phyloP scores from a whole-genome alignment of 1,139 yeast species.

The Candida albicans region DNA sequence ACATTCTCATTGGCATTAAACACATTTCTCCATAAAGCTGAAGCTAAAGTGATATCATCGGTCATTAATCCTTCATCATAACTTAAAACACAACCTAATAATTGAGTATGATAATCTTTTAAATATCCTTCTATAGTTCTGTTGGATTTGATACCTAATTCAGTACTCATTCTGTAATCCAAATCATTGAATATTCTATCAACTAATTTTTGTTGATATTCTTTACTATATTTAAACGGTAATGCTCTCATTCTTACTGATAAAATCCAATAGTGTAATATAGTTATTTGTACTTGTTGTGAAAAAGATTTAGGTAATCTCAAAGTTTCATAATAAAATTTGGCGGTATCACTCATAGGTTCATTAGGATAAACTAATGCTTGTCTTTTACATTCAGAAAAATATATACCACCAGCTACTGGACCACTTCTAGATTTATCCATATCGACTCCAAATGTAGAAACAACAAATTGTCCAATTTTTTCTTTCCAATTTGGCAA shows the following conservation, averaged over 20 bases:
- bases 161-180: constrained; percentile 81
- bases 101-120: constrained; percentile 87
- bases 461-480: constrained; percentile 71
- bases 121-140: constrained; percentile 82
- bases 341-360: constrained; percentile 62
- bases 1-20: constrained; percentile 83
- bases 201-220: constrained; percentile 88
- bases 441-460: constrained; percentile 77
- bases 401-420: constrained; percentile 85
- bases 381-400: constrained; percentile 83
- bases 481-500: constrained; percentile 70
- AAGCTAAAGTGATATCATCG: constrained; percentile 81
- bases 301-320: constrained; percentile 83
- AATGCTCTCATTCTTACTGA: constrained; percentile 94
- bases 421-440: constrained; percentile 92
- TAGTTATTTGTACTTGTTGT: constrained; percentile 93
- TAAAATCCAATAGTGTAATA: constrained; percentile 89
- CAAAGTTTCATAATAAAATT: constrained; percentile 75
- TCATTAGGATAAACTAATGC: constrained; percentile 75
- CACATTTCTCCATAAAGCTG: constrained; percentile 88
- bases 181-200: constrained; percentile 89
- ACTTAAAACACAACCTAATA: constrained; percentile 85
- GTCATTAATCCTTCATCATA: constrained; percentile 90
- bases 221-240: constrained; percentile 86
- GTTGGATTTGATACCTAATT: constrained; percentile 80